Conservation (phyloP, 805 yeast genomes). For the Wickerhamiella kurtzmanii region DNA sequence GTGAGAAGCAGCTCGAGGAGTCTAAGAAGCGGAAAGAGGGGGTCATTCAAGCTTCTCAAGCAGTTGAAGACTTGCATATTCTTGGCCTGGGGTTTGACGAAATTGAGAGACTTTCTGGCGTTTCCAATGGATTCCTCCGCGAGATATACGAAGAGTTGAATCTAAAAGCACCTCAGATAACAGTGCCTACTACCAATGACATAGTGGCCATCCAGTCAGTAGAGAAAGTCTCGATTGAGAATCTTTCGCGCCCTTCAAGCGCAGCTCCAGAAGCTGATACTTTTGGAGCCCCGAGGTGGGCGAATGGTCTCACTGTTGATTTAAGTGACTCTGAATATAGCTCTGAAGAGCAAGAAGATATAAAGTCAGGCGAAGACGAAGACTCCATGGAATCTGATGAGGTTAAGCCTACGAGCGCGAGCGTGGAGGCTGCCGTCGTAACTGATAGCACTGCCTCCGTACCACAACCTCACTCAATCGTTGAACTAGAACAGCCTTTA, state of each 20-base stretch:
- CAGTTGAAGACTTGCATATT: neutral
- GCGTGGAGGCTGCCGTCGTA: too few relatives aligned
- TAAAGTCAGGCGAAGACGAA: too few relatives aligned
- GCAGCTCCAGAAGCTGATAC: neutral
- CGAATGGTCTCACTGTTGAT: conserved; percentile 1
- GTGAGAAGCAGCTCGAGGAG: conserved; percentile 10
- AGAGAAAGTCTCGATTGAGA: neutral
- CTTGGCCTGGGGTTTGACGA: neutral
- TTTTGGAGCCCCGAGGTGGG: conserved; percentile 15
- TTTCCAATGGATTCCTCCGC: conserved; percentile 7
- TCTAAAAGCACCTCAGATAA: conserved; percentile 1
- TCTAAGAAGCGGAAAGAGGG: conserved; percentile 1
- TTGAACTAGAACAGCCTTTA: neutral
- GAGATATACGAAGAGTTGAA: conserved; percentile 4
- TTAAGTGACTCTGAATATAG: neutral
- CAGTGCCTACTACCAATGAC: neutral
- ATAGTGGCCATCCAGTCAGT: neutral
- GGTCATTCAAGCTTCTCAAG: conserved; percentile 11
- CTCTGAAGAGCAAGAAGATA: conserved; percentile 5
- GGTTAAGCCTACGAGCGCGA: too few relatives aligned
- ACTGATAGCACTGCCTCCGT: too few relatives aligned
- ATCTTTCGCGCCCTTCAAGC: neutral
- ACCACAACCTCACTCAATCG: neutral
- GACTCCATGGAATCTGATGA: too few relatives aligned
- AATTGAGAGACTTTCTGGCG: neutral